Evolutionary conservation across 2,329 filamentous ascomycete species (phyloP).

Genomic region (Intubia oerlemansii): DNA sequence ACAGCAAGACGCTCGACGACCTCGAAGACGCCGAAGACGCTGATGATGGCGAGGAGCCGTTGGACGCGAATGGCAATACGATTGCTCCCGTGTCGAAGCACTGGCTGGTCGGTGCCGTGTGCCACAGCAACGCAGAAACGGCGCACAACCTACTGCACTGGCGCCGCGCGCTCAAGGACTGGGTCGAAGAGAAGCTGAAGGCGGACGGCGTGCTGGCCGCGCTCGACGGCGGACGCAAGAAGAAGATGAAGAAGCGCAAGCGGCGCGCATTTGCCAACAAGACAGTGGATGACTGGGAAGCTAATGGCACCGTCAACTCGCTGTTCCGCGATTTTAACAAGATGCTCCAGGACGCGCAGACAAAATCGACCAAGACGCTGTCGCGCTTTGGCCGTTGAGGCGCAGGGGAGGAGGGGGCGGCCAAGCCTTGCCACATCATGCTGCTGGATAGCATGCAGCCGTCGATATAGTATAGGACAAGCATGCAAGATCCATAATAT

Average conservation of each 20-base stretch:
- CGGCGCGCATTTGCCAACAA: slow-evolving; percentile 36
- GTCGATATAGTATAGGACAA: too few species aligned
- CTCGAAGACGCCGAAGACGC: slow-evolving; percentile 19
- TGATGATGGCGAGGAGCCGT: slow-evolving; percentile 14
- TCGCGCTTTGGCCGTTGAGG: slow-evolving; percentile 5
- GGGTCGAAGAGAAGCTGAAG: slow-evolving; percentile 41
- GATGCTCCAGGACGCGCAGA: slow-evolving; percentile 35
- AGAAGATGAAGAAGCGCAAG: slow-evolving; percentile 35
- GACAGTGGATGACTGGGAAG: slow-evolving; percentile 43
- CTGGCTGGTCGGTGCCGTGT: slow-evolving; percentile 19
- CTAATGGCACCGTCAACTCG: slow-evolving; percentile 31
- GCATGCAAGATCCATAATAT: too few species aligned
- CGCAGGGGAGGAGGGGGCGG: too few species aligned
- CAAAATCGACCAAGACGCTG: slow-evolving; percentile 12
- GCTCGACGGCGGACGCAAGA: slow-evolving; percentile 20
- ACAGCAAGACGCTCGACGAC: slow-evolving; percentile 42
- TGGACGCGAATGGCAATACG: slow-evolving; percentile 18
- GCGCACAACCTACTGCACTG: slow-evolving; percentile 57
- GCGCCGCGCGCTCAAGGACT: slow-evolving; percentile 53
- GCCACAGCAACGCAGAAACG: slow-evolving; percentile 34
- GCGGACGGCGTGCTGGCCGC: slow-evolving; percentile 30
- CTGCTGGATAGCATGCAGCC: too few species aligned
- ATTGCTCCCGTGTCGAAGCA: slow-evolving; percentile 16
- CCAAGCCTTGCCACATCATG: too few species aligned
- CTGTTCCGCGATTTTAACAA: slow-evolving; percentile 46